phyloP scores from a whole-genome alignment of 306 rosid species.

The Arachis hypogaea region DNA sequence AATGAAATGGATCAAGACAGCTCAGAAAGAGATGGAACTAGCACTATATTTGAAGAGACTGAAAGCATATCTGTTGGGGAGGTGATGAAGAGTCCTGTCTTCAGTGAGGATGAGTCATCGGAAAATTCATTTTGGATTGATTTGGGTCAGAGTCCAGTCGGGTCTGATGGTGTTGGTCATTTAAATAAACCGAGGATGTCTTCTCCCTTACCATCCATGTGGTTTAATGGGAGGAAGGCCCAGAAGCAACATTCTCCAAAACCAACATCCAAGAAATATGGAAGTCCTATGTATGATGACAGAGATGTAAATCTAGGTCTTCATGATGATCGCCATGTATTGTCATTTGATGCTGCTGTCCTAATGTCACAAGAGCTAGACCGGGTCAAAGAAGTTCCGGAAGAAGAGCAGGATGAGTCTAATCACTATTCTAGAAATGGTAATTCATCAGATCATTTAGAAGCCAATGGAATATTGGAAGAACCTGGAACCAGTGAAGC shows the following conservation, averaged over 20 bases:
- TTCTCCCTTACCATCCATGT: conserved; percentile 84
- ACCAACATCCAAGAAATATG: conserved; percentile 67
- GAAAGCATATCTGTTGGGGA: conserved; percentile 93
- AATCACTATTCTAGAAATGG: conserved; percentile 47
- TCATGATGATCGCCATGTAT: conserved; percentile 64
- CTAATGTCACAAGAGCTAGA: conserved; percentile 81
- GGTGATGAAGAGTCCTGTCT: conserved; percentile 94
- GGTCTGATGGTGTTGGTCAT: conserved; percentile 69
- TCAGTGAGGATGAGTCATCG: conserved; percentile 94
- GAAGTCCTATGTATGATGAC: conserved; percentile 83
- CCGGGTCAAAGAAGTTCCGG: conserved; percentile 72
- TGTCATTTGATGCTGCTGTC: conserved; percentile 92
- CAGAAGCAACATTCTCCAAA: conserved; percentile 66
- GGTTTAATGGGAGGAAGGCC: conserved; percentile 71
- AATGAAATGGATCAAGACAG: conserved; percentile 93
- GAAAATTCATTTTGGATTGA: conserved; percentile 94
- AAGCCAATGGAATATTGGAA: conserved; percentile 61
- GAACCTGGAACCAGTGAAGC: conserved; percentile 56
- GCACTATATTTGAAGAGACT: conserved; percentile 93
- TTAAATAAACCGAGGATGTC: conserved; percentile 61
- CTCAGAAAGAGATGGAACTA: conserved; percentile 88
- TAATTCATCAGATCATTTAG: conserved; percentile 40
- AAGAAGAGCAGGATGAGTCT: conserved; percentile 57
- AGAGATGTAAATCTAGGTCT: conserved; percentile 51
- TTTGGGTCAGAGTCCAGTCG: conserved; percentile 95